Evolutionary conservation across 805 yeast species (phyloP), one percentile per base, ranked within the genome.

Genomic region (Ogataea corticis): DNA sequence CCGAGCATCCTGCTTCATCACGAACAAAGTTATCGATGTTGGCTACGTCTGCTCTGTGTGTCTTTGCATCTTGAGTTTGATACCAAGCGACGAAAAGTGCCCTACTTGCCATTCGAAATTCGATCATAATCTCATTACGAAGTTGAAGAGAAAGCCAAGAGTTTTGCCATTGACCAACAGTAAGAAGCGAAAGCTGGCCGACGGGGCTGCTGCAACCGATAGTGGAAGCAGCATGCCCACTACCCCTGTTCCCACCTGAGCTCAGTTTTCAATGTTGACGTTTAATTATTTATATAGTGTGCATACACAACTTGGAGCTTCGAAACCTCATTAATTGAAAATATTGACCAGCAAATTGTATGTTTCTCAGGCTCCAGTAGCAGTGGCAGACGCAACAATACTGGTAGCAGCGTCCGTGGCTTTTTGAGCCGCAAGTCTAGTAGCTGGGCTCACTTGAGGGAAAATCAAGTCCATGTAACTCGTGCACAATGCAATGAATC

Each of bases 11-110:
- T 94, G 99, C 65, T 92, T 89, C 58, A 68, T 89, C 28, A 89
- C 97, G 0, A 91, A 92, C n/a, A 79, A 82, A 56, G 84, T 91
- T 3, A 92, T 94, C 10, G 97, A 94, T 55, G 77, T 92, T 33
- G 99, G 98, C 0, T 91, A 79, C 57, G 97, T 94, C 4, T 94
- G 99, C 65, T 84, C 96, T 17, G 97, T 94, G 19, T 94, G 99
- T 62, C 69, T 92, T 15, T 91, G 97, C 60, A 87, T 77, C 14
- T 68, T 85, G 65, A 85, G 92, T 54, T 56, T 76, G 29, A 75
- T 86, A 2, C 97, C 97, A 0, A 75, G 72, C 0, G 72, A 72
- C 34, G 78, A 77, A 37, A 71, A 65, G 48, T 94, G 99, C 62
- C 96, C 97, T 0, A 87, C 94, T 7, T 92, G 99, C 65, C 85